Evolutionary conservation across 1,284 basidiomycete genomes (phyloP), one percentile per base, ranked within the genome.

Genomic region (Sanghuangporus baumii): DNA sequence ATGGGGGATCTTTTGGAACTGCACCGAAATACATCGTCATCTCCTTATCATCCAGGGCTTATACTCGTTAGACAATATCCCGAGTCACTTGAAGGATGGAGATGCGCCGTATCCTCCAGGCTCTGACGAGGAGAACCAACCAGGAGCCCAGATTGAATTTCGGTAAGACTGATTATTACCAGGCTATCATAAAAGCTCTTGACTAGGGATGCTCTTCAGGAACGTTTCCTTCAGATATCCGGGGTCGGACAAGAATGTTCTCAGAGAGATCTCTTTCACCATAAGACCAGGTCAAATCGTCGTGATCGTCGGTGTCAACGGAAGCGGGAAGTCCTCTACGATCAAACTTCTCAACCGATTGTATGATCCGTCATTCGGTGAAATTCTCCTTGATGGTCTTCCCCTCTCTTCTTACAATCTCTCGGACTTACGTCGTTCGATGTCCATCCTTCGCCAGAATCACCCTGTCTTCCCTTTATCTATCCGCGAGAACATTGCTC

Each of bases 241-340:
- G 8, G 65, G 59, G 36, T 64, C 66, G 20, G 61, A 66, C 2
- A 66, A 61, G 14, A 67, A 71, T 7, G 77, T 72, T 14, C 65
- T 81, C 34, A 50, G 66, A 0, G 62, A 74, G 9, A 71, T 79
- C 14, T 77, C 76, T 1, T 73, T 82, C 57, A 72, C 70, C 0
- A 74, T 83, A 55, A 64, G 72, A 2, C 72, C 79, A 0, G 81
- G 81, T 8, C 74, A 80, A 55, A 69, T 82, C 3, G 74, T 80
- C 34, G 74, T 81, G 36, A 71, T 84, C 0, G 78, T 80, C 0
- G 82, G 82, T 9, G 66, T 66, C 11, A 81, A 80, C 63, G 81
- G 80, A 6, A 78, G 77, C 64, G 82, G 81, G 31, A 84, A 84
- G 67, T 76, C 78, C 0, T 74, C 81, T 0, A 68, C 80, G 18